These are phyloP conservation scores for Leccinum pallidistipes DNA, from an alignment of 1,284 basidiomycete genomes.

Conservation along the genomic window DNA sequence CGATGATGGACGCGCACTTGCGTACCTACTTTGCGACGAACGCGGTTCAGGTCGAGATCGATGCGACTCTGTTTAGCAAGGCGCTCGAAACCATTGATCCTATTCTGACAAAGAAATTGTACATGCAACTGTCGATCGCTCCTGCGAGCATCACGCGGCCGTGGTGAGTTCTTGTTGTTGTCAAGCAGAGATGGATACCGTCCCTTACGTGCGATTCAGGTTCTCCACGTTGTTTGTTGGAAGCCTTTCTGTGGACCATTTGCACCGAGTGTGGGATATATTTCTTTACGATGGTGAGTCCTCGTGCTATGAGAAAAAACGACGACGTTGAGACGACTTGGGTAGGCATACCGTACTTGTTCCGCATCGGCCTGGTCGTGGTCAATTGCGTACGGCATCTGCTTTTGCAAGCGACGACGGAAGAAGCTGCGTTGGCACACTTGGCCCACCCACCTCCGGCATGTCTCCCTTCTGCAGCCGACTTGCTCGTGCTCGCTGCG, in stretches of 20 bases:
- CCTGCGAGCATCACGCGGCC: conserved; percentile 57
- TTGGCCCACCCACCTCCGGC: conserved; percentile 54
- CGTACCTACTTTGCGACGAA: conserved; percentile 78
- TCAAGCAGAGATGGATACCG: neutral
- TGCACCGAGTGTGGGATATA: conserved; percentile 84
- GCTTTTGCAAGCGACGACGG: conserved; percentile 51
- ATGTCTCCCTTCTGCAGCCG: conserved; percentile 56
- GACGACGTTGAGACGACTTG: conserved; percentile 4
- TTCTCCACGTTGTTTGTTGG: conserved; percentile 75
- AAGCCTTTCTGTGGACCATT: conserved; percentile 73
- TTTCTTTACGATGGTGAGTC: conserved; percentile 80
- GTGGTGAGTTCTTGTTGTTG: conserved; percentile 47
- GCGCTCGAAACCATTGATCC: conserved; percentile 72
- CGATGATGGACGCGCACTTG: conserved; percentile 78
- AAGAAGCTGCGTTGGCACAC: conserved; percentile 49
- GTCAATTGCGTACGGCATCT: conserved; percentile 63
- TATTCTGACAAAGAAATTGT: conserved; percentile 63
- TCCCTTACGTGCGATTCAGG: conserved; percentile 39
- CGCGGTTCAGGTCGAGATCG: conserved; percentile 77
- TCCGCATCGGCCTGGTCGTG: conserved; percentile 79
- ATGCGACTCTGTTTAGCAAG: conserved; percentile 75
- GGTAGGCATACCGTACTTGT: conserved; percentile 75
- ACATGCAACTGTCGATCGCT: conserved; percentile 60
- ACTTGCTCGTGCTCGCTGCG: conserved; percentile 61
- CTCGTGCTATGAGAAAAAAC: neutral